Conservation (phyloP, 768 basidiomycete species). For the Lyophyllum shimeji region DNA sequence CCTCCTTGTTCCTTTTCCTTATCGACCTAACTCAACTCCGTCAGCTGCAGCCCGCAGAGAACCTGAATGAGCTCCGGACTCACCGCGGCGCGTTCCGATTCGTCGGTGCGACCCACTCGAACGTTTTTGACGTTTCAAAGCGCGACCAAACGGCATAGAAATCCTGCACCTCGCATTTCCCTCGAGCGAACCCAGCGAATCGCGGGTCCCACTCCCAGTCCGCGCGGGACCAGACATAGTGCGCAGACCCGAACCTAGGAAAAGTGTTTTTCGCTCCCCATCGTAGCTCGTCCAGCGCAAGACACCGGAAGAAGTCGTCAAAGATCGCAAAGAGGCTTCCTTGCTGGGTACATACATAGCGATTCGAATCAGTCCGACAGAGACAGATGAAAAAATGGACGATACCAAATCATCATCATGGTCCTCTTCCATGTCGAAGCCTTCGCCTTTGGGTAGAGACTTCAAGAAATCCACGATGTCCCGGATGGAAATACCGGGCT, state of each 20-base stretch:
- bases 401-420: conserved; percentile 3
- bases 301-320: conserved; percentile 22
- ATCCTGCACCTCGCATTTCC: conserved; percentile 11
- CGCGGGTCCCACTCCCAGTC: conserved; percentile 12
- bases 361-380: not conserved
- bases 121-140: conserved; percentile 23
- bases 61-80: not conserved
- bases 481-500: not conserved
- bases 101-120: conserved; percentile 23
- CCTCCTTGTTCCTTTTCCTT: conserved; percentile 5
- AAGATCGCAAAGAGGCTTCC: conserved; percentile 17
- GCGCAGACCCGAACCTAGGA: conserved; percentile 19
- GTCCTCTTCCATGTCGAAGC: not conserved
- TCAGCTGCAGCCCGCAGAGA: too few relatives aligned
- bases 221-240: conserved; percentile 19
- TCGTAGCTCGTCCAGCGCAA: conserved; percentile 22
- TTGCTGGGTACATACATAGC: not conserved
- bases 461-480: conserved; percentile 4
- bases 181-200: not conserved
- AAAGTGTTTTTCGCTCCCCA: conserved; percentile 10
- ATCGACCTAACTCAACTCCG: not conserved
- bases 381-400: not conserved
- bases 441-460: not conserved
- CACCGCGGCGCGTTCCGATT: not conserved
- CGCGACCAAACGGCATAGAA: conserved; percentile 24